These are phyloP conservation scores for Boletellus ananas DNA, from an alignment of 768 basidiomycete species.

Conservation along the genomic window DNA sequence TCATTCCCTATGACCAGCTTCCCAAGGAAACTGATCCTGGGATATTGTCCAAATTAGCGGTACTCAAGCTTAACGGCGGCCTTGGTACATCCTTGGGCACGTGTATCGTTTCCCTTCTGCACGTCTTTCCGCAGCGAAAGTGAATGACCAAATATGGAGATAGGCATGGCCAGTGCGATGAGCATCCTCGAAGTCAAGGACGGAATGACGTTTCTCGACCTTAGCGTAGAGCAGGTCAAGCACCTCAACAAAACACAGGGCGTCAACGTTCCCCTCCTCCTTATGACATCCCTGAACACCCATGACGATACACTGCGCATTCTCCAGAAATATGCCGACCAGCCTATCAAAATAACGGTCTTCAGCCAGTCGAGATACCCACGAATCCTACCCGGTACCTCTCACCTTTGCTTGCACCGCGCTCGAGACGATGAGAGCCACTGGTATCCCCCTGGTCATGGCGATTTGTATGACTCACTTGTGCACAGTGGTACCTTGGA, in stretches of 20 bases:
- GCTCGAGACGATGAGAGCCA: conserved; percentile 80
- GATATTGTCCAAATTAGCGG: conserved; percentile 87
- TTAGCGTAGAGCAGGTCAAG: conserved; percentile 92
- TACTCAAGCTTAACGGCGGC: conserved; percentile 94
- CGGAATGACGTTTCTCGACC: conserved; percentile 96
- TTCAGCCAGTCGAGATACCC: conserved; percentile 96
- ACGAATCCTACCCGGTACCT: conserved; percentile 84
- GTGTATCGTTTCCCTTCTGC: conserved; percentile 18
- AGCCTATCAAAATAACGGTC: conserved; percentile 87
- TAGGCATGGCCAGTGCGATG: conserved; percentile 85
- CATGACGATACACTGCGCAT: conserved; percentile 94
- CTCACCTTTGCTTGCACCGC: conserved; percentile 77
- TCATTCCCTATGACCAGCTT: conserved; percentile 77
- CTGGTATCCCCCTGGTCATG: conserved; percentile 98
- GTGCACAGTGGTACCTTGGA: conserved; percentile 88
- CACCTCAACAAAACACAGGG: conserved; percentile 83
- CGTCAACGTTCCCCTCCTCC: conserved; percentile 92
- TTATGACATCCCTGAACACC: conserved; percentile 99
- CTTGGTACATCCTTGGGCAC: conserved; percentile 86
- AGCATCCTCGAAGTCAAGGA: conserved; percentile 94
- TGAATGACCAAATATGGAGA: background rate
- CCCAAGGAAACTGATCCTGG: conserved; percentile 53
- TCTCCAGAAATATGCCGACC: conserved; percentile 95
- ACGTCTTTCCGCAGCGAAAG: background rate
- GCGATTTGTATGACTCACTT: conserved; percentile 92